Conservation (phyloP, 2,329 filamentous ascomycete species). For the Fusarium anguioides region DNA sequence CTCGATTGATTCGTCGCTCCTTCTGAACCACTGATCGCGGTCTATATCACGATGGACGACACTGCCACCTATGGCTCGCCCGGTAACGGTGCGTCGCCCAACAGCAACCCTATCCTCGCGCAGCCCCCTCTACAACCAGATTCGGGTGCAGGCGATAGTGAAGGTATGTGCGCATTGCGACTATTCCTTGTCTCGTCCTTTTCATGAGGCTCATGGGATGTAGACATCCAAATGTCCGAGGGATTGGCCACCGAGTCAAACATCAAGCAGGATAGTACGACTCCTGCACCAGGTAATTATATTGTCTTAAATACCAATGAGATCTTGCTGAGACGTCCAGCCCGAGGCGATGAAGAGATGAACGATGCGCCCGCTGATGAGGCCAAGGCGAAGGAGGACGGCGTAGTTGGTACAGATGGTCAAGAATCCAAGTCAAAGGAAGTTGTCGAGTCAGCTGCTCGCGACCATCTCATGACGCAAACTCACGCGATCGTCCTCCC, state of each 20-base stretch:
- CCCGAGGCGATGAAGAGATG: constrained; percentile 83
- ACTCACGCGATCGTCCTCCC: constrained; percentile 96
- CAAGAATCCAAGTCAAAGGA: constrained; percentile 80
- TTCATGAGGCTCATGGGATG: constrained; percentile 31
- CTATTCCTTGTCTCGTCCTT: background rate
- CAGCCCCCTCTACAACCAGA: constrained; percentile 65
- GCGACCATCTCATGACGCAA: constrained; percentile 91
- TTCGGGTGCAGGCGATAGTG: constrained; percentile 51
- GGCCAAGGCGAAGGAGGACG: constrained; percentile 62
- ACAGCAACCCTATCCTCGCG: constrained; percentile 66
- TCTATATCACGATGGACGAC: constrained; percentile 65
- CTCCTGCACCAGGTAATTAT: constrained; percentile 63
- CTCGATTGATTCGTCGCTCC: constrained; percentile 32
- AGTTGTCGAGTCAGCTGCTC: constrained; percentile 83
- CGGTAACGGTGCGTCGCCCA: constrained; percentile 65
- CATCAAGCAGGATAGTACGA: constrained; percentile 71
- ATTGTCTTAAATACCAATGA: constrained; percentile 72
- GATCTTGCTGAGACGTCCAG: constrained; percentile 65
- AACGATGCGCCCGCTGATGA: constrained; percentile 69
- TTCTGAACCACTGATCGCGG: constrained; percentile 16
- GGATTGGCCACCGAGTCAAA: constrained; percentile 57
- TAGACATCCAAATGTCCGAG: constrained; percentile 74
- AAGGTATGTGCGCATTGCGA: constrained; percentile 56
- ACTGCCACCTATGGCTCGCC: constrained; percentile 68
- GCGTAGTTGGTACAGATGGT: constrained; percentile 59